phyloP scores from a whole-genome alignment of 2,329 filamentous ascomycete genomes.

The Scopulariopsis brevicaulis region DNA sequence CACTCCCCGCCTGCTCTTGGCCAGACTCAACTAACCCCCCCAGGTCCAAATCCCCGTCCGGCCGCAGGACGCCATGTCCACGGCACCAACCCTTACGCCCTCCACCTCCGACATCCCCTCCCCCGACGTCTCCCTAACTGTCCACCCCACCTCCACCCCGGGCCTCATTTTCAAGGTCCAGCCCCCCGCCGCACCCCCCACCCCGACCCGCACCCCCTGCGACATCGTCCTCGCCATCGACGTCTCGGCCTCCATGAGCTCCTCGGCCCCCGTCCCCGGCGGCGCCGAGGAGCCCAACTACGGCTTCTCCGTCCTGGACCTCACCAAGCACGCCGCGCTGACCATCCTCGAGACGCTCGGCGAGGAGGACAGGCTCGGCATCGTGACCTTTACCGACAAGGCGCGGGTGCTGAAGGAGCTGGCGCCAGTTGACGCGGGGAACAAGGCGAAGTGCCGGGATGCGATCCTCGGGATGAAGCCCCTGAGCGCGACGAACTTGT shows the following conservation, averaged over 20 bases:
- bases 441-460: constrained; percentile 28
- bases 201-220: constrained; percentile 32
- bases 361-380: constrained; percentile 41
- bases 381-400: constrained; percentile 39
- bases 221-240: constrained; percentile 53
- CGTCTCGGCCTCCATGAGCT: constrained; percentile 44
- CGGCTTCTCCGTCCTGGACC: constrained; percentile 43
- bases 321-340: constrained; percentile 46
- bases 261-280: constrained; percentile 32
- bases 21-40: neutral
- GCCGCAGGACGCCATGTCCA: neutral
- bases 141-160: neutral
- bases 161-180: neutral
- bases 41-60: neutral
- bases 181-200: neutral
- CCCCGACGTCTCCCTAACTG: neutral
- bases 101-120: neutral
- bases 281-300: constrained; percentile 28
- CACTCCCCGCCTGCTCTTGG: neutral
- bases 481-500: constrained; percentile 38
- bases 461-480: constrained; percentile 30
- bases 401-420: constrained; percentile 33
- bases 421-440: constrained; percentile 29
- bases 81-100: neutral
- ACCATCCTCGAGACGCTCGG: constrained; percentile 46